These are phyloP conservation scores for Sclerotinia sclerotiorum DNA, from an alignment of 2,329 filamentous ascomycete genomes.

Conservation along the genomic window DNA sequence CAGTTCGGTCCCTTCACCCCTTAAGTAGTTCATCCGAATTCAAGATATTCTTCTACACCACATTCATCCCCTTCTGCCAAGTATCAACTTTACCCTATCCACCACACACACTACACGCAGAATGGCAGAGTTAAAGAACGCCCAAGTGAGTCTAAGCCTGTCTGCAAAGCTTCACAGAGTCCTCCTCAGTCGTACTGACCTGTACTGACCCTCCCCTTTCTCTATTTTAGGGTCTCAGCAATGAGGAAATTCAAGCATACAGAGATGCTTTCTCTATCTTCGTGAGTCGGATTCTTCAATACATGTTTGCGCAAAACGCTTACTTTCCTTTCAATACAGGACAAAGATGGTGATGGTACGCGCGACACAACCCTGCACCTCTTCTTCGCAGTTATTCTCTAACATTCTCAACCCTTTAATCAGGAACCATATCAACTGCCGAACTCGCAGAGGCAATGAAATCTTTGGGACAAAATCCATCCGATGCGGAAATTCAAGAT, in stretches of 20 bases:
- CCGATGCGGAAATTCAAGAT: conserved; percentile 24
- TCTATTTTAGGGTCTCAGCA: conserved; percentile 19
- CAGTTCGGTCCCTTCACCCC: not conserved
- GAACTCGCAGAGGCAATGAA: conserved; percentile 24
- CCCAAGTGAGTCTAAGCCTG: not conserved
- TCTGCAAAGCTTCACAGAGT: not conserved
- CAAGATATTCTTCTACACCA: not conserved
- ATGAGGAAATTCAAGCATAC: conserved; percentile 22
- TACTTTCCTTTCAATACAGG: conserved; percentile 1
- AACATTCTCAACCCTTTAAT: not conserved
- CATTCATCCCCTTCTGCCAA: not conserved
- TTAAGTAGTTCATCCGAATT: conserved; percentile 1
- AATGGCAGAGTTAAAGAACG: conserved; percentile 17
- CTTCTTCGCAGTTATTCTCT: not conserved
- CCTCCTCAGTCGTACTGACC: not conserved
- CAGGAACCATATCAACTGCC: conserved; percentile 20
- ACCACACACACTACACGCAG: not conserved
- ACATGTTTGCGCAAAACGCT: not conserved
- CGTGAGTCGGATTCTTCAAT: not conserved
- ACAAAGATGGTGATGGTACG: conserved; percentile 25
- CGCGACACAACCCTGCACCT: conserved; percentile 21
- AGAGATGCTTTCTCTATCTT: conserved; percentile 25
- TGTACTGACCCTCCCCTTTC: not conserved
- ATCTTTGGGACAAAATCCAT: conserved; percentile 22
- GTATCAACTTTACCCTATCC: not conserved